A percentile compares a stretch with the other conserved stretches of the same genome.
These are phyloP conservation scores for Kurtzmaniella quercitrusa DNA, from an alignment of 1,139 yeast species.

Conservation along the genomic window DNA sequence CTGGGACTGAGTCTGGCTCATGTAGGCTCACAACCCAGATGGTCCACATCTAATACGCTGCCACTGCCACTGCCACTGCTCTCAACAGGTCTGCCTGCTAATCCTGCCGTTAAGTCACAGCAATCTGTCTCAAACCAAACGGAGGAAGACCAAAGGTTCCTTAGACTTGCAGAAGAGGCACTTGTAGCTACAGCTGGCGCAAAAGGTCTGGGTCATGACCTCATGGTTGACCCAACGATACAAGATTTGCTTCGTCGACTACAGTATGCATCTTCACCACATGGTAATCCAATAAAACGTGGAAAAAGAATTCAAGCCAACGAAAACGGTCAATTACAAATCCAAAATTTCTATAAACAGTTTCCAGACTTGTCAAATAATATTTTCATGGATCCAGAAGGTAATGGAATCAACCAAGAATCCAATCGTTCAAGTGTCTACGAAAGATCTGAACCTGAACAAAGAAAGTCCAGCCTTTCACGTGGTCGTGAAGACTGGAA, in stretches of 20 bases:
- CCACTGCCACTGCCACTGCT: slow-evolving; percentile 1
- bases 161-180: slow-evolving; percentile 43
- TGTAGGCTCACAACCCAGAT: not conserved
- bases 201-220: slow-evolving; percentile 16
- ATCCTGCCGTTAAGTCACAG: not conserved
- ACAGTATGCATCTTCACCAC: slow-evolving; percentile 54
- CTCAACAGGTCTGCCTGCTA: not conserved
- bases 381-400: slow-evolving; percentile 23
- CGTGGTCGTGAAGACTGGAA: slow-evolving; percentile 31
- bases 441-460: slow-evolving; percentile 2
- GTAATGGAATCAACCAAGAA: slow-evolving; percentile 3
- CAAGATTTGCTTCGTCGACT: slow-evolving; percentile 46
- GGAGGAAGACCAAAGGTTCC: slow-evolving; percentile 40
- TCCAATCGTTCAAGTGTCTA: not conserved
- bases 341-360: slow-evolving; percentile 38
- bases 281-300: slow-evolving; percentile 42
- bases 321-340: slow-evolving; percentile 41
- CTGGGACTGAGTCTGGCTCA: not conserved
- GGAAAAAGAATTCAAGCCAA: slow-evolving; percentile 35
- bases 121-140: slow-evolving; percentile 8
- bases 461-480: not conserved
- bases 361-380: slow-evolving; percentile 45
- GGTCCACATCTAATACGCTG: not conserved
- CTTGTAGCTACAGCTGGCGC: slow-evolving; percentile 44
- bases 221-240: slow-evolving; percentile 50